These are phyloP conservation scores for Phycomyces blakesleeanus DNA, from an alignment of 192 early-diverging fungal species.

Conservation along the genomic window DNA sequence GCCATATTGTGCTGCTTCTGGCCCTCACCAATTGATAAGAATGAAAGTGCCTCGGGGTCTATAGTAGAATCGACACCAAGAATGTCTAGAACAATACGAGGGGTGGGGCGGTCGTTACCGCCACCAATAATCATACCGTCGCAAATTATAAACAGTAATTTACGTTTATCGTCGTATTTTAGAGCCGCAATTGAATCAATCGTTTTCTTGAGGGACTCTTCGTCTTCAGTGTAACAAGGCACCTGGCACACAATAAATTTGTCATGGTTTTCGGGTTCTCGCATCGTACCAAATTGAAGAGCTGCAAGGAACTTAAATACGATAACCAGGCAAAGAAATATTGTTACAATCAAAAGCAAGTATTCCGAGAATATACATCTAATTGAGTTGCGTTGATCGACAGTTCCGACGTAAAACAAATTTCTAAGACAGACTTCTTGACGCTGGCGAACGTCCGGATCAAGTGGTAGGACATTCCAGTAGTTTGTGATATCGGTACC, in stretches of 20 bases:
- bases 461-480: constrained; percentile 57
- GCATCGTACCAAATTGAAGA: constrained; percentile 58
- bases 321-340: constrained; percentile 79
- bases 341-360: constrained; percentile 75
- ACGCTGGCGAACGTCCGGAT: constrained; percentile 34
- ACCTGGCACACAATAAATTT: constrained; percentile 76
- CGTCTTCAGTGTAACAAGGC: constrained; percentile 81
- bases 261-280: constrained; percentile 62
- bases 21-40: constrained; percentile 72
- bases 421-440: constrained; percentile 76
- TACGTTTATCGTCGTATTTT: constrained; percentile 79
- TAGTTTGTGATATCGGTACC: constrained; percentile 60
- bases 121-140: constrained; percentile 79
- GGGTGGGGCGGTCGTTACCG: constrained; percentile 77
- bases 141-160: constrained; percentile 68
- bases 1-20: constrained; percentile 72
- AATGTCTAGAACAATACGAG: constrained; percentile 75
- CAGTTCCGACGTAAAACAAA: constrained; percentile 82
- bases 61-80: constrained; percentile 47
- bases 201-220: constrained; percentile 67
- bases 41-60: constrained; percentile 60
- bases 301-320: constrained; percentile 73
- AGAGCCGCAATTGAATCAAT: constrained; percentile 65
- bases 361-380: constrained; percentile 81
- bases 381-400: constrained; percentile 79